Evolutionary conservation across 1,284 basidiomycete species (phyloP).

Genomic region (Veloboletus limbatus): DNA sequence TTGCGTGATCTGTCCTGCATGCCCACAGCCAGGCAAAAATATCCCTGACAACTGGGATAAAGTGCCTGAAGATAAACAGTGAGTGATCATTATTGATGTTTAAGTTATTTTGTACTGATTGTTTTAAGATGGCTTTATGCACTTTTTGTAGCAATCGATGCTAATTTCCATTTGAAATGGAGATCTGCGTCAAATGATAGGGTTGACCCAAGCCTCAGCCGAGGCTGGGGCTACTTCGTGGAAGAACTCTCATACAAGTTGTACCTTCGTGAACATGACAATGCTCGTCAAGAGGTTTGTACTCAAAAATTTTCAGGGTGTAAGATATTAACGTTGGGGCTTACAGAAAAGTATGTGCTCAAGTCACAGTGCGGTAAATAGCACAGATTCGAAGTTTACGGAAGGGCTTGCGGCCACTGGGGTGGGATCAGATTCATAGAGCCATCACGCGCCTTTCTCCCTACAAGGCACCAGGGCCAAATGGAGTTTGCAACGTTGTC

Average conservation of each 20-base stretch:
- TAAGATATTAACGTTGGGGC: too few relatives aligned
- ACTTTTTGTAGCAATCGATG: constrained; percentile 2
- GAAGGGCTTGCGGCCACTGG: neutral
- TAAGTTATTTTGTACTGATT: neutral
- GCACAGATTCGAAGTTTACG: neutral
- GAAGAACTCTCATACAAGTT: constrained; percentile 3
- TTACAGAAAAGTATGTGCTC: constrained; percentile 1
- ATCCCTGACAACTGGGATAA: neutral
- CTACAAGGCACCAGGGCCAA: too few relatives aligned
- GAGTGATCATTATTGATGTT: too few relatives aligned
- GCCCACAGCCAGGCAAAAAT: constrained; percentile 7
- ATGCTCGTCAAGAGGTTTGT: constrained; percentile 1
- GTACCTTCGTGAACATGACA: neutral
- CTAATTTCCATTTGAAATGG: constrained; percentile 9
- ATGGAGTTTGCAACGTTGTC: too few relatives aligned
- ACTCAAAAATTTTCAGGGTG: too few relatives aligned
- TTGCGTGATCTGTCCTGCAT: constrained; percentile 1
- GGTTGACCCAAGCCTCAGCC: neutral
- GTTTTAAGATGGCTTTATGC: constrained; percentile 6
- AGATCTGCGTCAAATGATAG: neutral
- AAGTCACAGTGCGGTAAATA: constrained; percentile 4
- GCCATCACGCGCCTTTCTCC: too few relatives aligned
- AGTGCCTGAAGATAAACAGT: neutral
- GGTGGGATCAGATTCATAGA: too few relatives aligned
- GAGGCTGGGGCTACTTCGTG: constrained; percentile 10